A percentile compares a stretch with the other conserved stretches of the same genome.
Conservation (phyloP, 164 flowering plant species). For the Vitis rotundifolia region DNA sequence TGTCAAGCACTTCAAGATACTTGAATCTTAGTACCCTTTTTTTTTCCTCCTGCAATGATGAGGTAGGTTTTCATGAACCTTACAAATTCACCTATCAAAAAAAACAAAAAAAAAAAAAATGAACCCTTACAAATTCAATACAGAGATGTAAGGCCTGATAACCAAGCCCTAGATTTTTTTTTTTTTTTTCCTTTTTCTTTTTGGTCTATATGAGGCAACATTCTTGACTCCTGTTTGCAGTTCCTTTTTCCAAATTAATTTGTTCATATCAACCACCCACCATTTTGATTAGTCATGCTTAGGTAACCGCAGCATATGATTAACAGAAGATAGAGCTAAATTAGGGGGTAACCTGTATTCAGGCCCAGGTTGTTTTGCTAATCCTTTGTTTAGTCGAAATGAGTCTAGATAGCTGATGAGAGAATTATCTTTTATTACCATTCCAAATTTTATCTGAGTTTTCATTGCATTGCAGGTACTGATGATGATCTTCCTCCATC, state of each 20-base stretch:
- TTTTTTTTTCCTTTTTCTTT: background rate
- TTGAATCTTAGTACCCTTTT: too few species aligned
- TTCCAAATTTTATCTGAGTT: background rate
- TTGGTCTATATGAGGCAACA: background rate
- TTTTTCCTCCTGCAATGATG: too few species aligned
- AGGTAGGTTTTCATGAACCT: too few species aligned
- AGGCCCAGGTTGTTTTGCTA: too few species aligned
- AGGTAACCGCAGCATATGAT: background rate
- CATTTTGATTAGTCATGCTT: background rate
- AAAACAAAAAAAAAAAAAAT: too few species aligned
- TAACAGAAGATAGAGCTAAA: too few species aligned
- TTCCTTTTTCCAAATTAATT: background rate
- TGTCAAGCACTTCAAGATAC: too few species aligned
- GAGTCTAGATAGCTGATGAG: background rate
- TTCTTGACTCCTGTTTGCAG: background rate
- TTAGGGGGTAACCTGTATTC: too few species aligned
- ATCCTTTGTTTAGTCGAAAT: background rate
- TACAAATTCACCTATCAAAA: background rate
- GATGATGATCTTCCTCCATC: conserved; percentile 50
- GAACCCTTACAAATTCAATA: too few species aligned
- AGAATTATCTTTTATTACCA: background rate
- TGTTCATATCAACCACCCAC: background rate
- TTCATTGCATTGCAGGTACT: conserved; percentile 32
- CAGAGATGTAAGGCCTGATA: too few species aligned
- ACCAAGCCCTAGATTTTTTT: too few species aligned